phyloP scores from a whole-genome alignment of 2,329 filamentous ascomycete species.

The Aspergillus sojae region DNA sequence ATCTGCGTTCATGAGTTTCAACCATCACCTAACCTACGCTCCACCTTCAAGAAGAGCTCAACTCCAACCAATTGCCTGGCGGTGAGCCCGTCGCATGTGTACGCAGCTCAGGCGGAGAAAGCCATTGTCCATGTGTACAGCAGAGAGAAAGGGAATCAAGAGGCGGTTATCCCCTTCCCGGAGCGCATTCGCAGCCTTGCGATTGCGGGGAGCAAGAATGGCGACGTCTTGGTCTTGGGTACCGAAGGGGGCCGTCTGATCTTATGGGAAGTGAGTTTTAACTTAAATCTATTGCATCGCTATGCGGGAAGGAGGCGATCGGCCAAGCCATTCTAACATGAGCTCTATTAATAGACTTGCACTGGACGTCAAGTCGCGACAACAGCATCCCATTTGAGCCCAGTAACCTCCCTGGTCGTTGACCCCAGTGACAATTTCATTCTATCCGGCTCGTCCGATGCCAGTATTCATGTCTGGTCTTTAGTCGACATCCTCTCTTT shows the following conservation, averaged over 20 bases:
- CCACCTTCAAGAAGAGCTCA: constrained; percentile 89
- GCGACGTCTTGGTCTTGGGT: constrained; percentile 71
- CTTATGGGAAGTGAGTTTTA: constrained; percentile 78
- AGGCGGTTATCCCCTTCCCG: constrained; percentile 83
- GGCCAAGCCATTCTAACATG: constrained; percentile 9
- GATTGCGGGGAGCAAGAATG: constrained; percentile 65
- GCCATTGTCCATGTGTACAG: constrained; percentile 92
- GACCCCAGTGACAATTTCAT: constrained; percentile 63
- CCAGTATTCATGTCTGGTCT: constrained; percentile 91
- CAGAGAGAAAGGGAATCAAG: constrained; percentile 79
- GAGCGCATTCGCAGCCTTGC: constrained; percentile 81
- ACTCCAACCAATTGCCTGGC: constrained; percentile 78
- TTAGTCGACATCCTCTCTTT: constrained; percentile 72
- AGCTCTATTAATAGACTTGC: constrained; percentile 35
- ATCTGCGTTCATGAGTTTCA: constrained; percentile 85
- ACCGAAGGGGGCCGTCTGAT: constrained; percentile 84
- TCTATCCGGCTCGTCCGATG: constrained; percentile 62
- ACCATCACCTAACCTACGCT: constrained; percentile 72
- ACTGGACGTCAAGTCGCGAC: constrained; percentile 50
- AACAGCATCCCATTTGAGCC: constrained; percentile 45
- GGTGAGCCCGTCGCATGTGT: constrained; percentile 79
- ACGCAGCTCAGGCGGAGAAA: constrained; percentile 88
- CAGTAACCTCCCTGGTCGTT: constrained; percentile 72
- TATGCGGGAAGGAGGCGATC: neutral
- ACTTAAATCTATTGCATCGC: neutral